Base-by-base conservation (phyloP, 2,329 filamentous ascomycete genomes). In the Colletotrichum sp. region DNA sequence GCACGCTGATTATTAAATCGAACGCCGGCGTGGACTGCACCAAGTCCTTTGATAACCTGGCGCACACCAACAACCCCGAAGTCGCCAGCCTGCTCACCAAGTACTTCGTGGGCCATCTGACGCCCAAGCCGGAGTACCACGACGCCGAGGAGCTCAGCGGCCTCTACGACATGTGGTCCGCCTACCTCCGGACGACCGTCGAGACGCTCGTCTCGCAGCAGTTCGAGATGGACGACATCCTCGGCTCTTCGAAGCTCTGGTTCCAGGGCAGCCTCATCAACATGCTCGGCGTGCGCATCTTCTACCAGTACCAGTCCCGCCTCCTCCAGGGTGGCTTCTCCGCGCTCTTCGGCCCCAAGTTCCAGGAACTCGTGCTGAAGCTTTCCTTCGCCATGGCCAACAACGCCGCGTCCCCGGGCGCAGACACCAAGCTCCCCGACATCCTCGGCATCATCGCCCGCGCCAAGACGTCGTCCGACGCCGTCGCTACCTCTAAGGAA, bases 1-100 rank as follows among this genome's bases (percentile, higher is more conserved):
- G 88, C 9, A 89, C 86, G 0, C 82, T 90, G 15, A 90, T 90
- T 75, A 86, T 91, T 78, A 88, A 88, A 74, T 89, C 87, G 5
- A 90, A 90, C 72, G 89, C 89, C 0, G 89, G 89, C 19, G 86
- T 89, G 0, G 89, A 91, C 78, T 90, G 88, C 76, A 85, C 86
- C 9, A 85, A 86, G 76, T 88, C 88, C 0, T 91, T 91, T 61
- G 88, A 91, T 77, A 87, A 89, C 61, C 85, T 91, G 5, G 88
- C 88, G 0, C 89, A 91, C 78, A 89, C 88, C 6, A 90, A 88
- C 77, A 90, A 91, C 67, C 88, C 89, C 0, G 88, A 90, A 78
- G 89, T 90, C 0, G 83, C 85, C 9, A 90, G 88, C 78, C 83
- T 91, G 2, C 80, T 91, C 6, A 89, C 88, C 1, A 90, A 90